These are phyloP conservation scores for Phyllosticta citriasiana DNA, from an alignment of 2,329 filamentous ascomycete species.

Conservation along the genomic window DNA sequence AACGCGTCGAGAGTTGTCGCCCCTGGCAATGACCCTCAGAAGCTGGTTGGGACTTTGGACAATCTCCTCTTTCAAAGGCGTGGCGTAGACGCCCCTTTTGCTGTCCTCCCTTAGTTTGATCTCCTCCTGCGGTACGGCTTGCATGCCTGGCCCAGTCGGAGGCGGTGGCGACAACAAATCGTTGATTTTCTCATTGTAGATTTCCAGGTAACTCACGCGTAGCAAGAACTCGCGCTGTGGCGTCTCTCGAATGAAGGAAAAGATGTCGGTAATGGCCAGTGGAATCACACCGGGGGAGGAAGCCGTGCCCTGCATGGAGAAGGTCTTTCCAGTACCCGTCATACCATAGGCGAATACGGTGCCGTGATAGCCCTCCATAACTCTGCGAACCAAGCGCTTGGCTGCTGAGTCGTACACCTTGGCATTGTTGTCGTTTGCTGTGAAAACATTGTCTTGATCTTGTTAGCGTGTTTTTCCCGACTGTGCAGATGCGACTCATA, in stretches of 20 bases:
- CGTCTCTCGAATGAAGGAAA: conserved; percentile 96
- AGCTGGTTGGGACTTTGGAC: conserved; percentile 96
- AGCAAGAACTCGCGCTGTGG: conserved; percentile 88
- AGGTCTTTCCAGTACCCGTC: conserved; percentile 98
- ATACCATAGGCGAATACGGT: conserved; percentile 98
- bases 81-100: conserved; percentile 93
- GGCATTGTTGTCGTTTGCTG: conserved; percentile 85
- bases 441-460: conserved; percentile 81
- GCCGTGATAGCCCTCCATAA: conserved; percentile 98
- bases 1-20: conserved; percentile 80
- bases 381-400: conserved; percentile 84
- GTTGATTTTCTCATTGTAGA: conserved; percentile 97
- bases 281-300: conserved; percentile 94
- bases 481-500: conserved; percentile 7
- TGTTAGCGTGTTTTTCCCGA: neutral
- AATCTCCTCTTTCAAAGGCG: conserved; percentile 93
- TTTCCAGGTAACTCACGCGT: conserved; percentile 94
- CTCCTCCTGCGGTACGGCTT: conserved; percentile 61
- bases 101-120: conserved; percentile 96
- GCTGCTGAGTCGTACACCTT: conserved; percentile 90
- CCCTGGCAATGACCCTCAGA: conserved; percentile 84
- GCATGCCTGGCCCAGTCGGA: conserved; percentile 40
- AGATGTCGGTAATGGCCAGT: conserved; percentile 94
- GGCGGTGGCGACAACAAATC: conserved; percentile 73
- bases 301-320: conserved; percentile 98